These are phyloP conservation scores for Dactylellina leptospora DNA, from an alignment of 2,329 filamentous ascomycete species.

Conservation along the genomic window DNA sequence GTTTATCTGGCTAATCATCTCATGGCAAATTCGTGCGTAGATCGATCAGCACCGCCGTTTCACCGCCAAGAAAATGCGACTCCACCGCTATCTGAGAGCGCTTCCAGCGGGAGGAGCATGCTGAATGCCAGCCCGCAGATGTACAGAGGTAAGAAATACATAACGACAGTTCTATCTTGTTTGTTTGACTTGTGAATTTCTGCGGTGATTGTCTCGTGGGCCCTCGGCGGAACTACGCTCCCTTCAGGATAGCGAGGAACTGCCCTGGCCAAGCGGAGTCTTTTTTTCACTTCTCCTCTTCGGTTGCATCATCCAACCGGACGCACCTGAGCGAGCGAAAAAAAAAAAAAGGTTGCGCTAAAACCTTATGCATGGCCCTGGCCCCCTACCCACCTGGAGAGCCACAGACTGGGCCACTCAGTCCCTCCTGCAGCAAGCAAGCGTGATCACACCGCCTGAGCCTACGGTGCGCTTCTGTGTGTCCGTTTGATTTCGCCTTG, in stretches of 20 bases:
- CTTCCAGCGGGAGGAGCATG: slow-evolving; percentile 43
- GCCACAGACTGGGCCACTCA: slow-evolving; percentile 15
- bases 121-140: slow-evolving; percentile 51
- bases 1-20: slow-evolving; percentile 43
- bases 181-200: not conserved
- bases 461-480: slow-evolving; percentile 37
- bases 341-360: slow-evolving; percentile 24
- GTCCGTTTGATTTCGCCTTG: slow-evolving; percentile 37
- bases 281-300: slow-evolving; percentile 50
- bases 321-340: slow-evolving; percentile 52
- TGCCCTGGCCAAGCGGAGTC: slow-evolving; percentile 37
- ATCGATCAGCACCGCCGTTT: slow-evolving; percentile 49
- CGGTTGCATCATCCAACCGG: slow-evolving; percentile 54
- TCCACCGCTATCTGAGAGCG: slow-evolving; percentile 44
- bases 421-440: slow-evolving; percentile 11
- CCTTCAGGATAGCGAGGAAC: slow-evolving; percentile 15
- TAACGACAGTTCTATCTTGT: not conserved
- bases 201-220: slow-evolving; percentile 11
- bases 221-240: slow-evolving; percentile 1
- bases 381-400: slow-evolving; percentile 16
- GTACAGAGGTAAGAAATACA: slow-evolving; percentile 43
- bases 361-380: slow-evolving; percentile 53
- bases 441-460: slow-evolving; percentile 31
- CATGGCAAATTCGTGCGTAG: slow-evolving; percentile 32
- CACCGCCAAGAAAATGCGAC: slow-evolving; percentile 52